phyloP scores from a whole-genome alignment of 139 green algal species.

The Chlorella vulgaris region DNA sequence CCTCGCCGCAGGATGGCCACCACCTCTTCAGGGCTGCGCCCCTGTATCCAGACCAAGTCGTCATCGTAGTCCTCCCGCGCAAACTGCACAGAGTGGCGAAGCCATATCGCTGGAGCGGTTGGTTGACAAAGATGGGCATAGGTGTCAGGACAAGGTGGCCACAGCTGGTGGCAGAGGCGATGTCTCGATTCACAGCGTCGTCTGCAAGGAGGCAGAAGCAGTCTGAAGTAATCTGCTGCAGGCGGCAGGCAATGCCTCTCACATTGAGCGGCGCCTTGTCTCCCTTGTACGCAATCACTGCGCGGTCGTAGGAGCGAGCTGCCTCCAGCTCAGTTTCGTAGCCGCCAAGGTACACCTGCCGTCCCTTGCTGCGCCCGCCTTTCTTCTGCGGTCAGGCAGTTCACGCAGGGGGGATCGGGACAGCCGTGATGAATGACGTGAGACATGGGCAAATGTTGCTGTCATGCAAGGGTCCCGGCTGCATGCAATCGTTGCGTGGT shows the following conservation, averaged over 20 bases:
- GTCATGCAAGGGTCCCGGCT: too few relatives aligned
- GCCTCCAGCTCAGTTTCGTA: constrained; percentile 76
- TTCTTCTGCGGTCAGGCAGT: constrained; percentile 34
- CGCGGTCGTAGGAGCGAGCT: constrained; percentile 80
- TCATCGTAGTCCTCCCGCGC: constrained; percentile 62
- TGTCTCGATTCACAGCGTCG: too few relatives aligned
- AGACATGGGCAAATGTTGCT: too few relatives aligned
- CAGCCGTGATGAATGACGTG: too few relatives aligned
- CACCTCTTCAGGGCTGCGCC: constrained; percentile 67
- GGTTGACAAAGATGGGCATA: too few relatives aligned
- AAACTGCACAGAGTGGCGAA: constrained; percentile 59
- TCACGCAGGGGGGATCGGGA: too few relatives aligned
- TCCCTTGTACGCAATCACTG: constrained; percentile 74
- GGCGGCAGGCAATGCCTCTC: constrained; percentile 8
- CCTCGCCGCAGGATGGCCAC: constrained; percentile 68
- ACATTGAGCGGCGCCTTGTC: constrained; percentile 65
- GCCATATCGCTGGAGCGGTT: too few relatives aligned
- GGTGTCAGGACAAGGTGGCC: too few relatives aligned
- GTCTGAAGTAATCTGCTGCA: background rate
- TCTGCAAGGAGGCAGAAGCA: too few relatives aligned
- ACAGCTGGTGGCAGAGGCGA: too few relatives aligned
- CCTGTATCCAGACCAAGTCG: constrained; percentile 51
- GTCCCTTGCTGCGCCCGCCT: constrained; percentile 63
- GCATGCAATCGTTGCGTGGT: too few relatives aligned
- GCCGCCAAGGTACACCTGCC: constrained; percentile 81